Evolutionary conservation across 345 rosid species (phyloP).

Genomic region (Rhodomyrtus tomentosa): DNA sequence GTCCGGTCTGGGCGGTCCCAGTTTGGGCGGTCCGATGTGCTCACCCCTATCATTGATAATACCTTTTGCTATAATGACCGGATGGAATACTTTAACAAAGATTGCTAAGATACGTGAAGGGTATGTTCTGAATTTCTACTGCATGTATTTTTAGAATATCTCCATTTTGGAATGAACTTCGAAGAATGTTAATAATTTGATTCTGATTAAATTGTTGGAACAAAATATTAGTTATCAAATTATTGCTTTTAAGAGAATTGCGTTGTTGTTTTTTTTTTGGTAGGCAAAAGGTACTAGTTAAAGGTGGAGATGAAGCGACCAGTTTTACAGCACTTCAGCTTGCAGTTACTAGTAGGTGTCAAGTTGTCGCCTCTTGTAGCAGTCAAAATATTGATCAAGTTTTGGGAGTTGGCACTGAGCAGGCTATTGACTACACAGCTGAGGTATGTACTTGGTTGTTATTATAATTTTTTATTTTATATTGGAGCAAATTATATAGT

Average conservation of each 20-base stretch:
- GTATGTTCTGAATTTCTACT: conserved; percentile 20
- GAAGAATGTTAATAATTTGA: not conserved
- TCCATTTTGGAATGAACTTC: not conserved
- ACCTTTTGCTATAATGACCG: conserved; percentile 93
- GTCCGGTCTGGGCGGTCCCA: too few relatives aligned
- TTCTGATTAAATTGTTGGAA: not conserved
- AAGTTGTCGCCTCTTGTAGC: conserved; percentile 70
- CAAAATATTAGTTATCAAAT: not conserved
- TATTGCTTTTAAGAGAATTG: not conserved
- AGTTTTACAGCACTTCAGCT: conserved; percentile 89
- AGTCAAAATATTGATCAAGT: conserved; percentile 44
- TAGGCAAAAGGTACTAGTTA: conserved; percentile 59
- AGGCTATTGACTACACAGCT: conserved; percentile 72
- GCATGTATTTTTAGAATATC: not conserved
- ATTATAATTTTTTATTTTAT: not conserved
- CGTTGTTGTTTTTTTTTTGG: not conserved
- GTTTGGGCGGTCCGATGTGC: too few relatives aligned
- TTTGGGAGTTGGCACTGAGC: conserved; percentile 74
- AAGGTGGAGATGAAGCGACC: conserved; percentile 92
- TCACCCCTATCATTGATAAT: too few relatives aligned
- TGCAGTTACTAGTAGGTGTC: conserved; percentile 60
- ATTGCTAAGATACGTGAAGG: conserved; percentile 78
- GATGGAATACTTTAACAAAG: conserved; percentile 83
- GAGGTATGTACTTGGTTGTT: conserved; percentile 34
- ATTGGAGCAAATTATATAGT: not conserved